Base-by-base conservation (phyloP, 179 eudicot genomes). In the Carnegiea gigantea region DNA sequence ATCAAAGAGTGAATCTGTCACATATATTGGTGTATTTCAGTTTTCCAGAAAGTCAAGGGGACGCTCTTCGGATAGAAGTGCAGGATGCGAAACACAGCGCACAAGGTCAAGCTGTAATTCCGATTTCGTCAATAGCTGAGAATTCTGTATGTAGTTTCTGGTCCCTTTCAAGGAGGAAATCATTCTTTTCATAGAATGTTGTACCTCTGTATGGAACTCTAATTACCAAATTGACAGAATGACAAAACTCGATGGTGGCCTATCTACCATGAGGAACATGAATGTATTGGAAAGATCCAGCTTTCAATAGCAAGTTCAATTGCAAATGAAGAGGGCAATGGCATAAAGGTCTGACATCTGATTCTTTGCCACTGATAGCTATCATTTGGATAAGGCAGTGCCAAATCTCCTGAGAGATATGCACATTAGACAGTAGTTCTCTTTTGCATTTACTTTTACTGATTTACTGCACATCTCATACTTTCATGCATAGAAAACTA, bases 231-330 rank as follows among this genome's bases (percentile, higher is more conserved):
- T 67, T 53, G 38, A 78, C 91, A 94, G 98, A 89, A 79, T 84
- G 97, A 92, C 62, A 91, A 87, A 83, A 73, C 79, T 78, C 88
- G 87, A 62, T 94, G 98, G 98, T 93, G 98, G 97, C 91, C 90
- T 21, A 84, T 94, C 75, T 90, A 94, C 85, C 92, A 86, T 79
- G 90, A 85, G 70, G 95, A 91, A 65, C 86, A 89, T 70, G 97
- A 94, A 84, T 92, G 94, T 73, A 86, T 94, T 13, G 98, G 98
- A 76, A 94, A 93, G 85, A 81, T 92, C 84, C 95, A 93, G 84
- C 94, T 94, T 77, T 87, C 85, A 43, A 86, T 89, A 78, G 78
- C 85, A 38, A 80, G 90, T 82, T 87, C 94, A 77, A 82, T 90
- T 77, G 85, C 89, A 80, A 81, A 76, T 82, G 93, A 92, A n/a